Percentiles rank a stretch among this genome's conserved stretches.
These are phyloP conservation scores for Leptographium radiaticola DNA, from an alignment of 2,329 filamentous ascomycete genomes.

Conservation along the genomic window DNA sequence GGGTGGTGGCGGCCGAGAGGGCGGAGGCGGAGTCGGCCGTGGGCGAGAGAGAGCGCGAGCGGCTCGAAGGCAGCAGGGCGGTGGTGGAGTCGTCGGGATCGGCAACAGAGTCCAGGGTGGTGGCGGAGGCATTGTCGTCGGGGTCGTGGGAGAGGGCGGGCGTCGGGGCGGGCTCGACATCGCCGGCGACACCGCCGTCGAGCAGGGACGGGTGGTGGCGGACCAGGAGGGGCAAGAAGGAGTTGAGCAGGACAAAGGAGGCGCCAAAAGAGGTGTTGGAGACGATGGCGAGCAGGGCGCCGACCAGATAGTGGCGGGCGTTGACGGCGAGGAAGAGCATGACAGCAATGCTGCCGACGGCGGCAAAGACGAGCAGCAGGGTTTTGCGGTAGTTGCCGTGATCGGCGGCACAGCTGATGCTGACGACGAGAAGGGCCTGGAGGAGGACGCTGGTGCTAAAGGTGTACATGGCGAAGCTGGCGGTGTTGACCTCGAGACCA, in stretches of 20 bases:
- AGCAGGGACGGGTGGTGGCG: conserved; percentile 57
- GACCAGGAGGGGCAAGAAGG: conserved; percentile 83
- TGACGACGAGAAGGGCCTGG: conserved; percentile 83
- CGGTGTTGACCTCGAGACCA: conserved; percentile 82
- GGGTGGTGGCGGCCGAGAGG: not conserved
- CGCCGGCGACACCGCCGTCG: conserved; percentile 2
- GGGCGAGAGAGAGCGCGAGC: not conserved
- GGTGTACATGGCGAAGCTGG: conserved; percentile 93
- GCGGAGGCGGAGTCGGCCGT: not conserved
- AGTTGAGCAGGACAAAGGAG: conserved; percentile 90
- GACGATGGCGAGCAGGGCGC: conserved; percentile 72
- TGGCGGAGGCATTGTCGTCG: conserved; percentile 13
- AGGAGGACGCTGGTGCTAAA: conserved; percentile 86
- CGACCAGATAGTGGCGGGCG: conserved; percentile 65
- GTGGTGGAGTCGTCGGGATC: conserved; percentile 24
- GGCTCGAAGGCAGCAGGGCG: conserved; percentile 27
- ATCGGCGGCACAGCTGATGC: conserved; percentile 91
- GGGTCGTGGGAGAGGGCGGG: not conserved
- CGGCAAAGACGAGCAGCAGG: conserved; percentile 73
- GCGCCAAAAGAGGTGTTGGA: conserved; percentile 91
- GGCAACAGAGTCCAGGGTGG: not conserved
- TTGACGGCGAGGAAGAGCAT: conserved; percentile 79
- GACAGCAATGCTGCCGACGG: conserved; percentile 65
- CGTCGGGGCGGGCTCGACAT: not conserved
- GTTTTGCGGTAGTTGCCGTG: conserved; percentile 87